Percentiles rank a stretch among this genome's conserved stretches.
Evolutionary conservation across 2,329 filamentous ascomycete genomes (phyloP).

Genomic region (Coniochaeta hoffmannii): DNA sequence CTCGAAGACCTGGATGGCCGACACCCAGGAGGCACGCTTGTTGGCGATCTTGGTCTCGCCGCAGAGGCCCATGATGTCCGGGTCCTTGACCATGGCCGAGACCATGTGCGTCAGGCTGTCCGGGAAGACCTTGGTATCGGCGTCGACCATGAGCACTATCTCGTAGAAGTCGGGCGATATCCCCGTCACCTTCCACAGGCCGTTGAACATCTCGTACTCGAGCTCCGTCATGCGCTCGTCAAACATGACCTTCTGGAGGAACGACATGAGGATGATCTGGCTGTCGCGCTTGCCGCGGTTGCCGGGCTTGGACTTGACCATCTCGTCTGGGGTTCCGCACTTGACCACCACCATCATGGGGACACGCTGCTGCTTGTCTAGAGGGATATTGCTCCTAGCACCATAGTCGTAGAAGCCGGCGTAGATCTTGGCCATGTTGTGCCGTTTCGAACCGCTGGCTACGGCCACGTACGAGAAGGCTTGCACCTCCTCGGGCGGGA

Average conservation of each 20-base stretch:
- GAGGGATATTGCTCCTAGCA: conserved; percentile 65
- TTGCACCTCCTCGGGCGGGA: conserved; percentile 73
- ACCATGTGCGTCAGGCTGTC: conserved; percentile 98
- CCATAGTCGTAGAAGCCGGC: conserved; percentile 98
- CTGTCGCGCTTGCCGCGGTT: conserved; percentile 98
- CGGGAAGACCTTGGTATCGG: conserved; percentile 98
- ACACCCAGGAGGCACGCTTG: conserved; percentile 90
- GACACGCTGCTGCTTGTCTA: conserved; percentile 88
- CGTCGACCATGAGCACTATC: conserved; percentile 96
- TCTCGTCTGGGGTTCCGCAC: conserved; percentile 86
- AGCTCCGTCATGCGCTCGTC: conserved; percentile 99
- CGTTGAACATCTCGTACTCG: conserved; percentile 99
- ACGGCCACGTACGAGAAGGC: conserved; percentile 96
- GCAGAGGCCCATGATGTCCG: conserved; percentile 97
- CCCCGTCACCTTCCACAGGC: conserved; percentile 95
- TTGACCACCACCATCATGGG: conserved; percentile 98
- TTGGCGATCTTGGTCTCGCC: conserved; percentile 99
- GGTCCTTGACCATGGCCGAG: conserved; percentile 97
- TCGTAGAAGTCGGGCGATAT: conserved; percentile 98
- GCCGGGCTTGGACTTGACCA: conserved; percentile 74
- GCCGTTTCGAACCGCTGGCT: conserved; percentile 88
- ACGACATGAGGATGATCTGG: conserved; percentile 98
- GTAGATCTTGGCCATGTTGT: conserved; percentile 99
- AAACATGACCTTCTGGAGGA: conserved; percentile 99
- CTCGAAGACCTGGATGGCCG: conserved; percentile 98